Percentiles rank a stretch among this genome's conserved stretches.
phyloP scores from a whole-genome alignment of 2,329 filamentous ascomycete species.

The Colletotrichum echinochloae region DNA sequence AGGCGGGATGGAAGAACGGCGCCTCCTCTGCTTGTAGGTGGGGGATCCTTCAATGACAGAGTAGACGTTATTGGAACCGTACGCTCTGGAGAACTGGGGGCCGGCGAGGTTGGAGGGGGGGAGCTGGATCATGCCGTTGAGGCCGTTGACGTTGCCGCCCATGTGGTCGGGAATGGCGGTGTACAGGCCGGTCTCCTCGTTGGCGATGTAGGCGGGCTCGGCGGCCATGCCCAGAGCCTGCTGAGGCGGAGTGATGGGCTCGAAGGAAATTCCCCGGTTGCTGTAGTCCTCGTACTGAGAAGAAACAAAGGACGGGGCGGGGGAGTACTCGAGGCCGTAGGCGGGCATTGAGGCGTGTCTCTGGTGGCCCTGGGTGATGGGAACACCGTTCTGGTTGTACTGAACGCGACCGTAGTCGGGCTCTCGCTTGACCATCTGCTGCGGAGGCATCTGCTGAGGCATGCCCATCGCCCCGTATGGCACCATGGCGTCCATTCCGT shows the following conservation, averaged over 20 bases:
- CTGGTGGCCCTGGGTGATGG: constrained; percentile 85
- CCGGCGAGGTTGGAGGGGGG: constrained; percentile 87
- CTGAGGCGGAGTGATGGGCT: constrained; percentile 96
- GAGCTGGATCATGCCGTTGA: constrained; percentile 91
- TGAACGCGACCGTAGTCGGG: constrained; percentile 84
- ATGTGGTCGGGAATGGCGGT: constrained; percentile 92
- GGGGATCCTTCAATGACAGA: constrained; percentile 97
- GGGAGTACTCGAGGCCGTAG: constrained; percentile 95
- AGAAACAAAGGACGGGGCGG: constrained; percentile 97
- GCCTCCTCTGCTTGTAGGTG: constrained; percentile 96
- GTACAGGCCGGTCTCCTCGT: constrained; percentile 96
- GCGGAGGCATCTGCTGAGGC: constrained; percentile 40
- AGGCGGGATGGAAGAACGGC: constrained; percentile 91
- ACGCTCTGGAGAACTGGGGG: constrained; percentile 81
- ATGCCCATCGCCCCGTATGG: constrained; percentile 73
- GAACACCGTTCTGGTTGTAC: constrained; percentile 93
- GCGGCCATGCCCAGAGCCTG: constrained; percentile 83
- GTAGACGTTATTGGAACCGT: constrained; percentile 83
- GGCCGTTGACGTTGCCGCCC: constrained; percentile 76
- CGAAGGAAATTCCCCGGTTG: constrained; percentile 94
- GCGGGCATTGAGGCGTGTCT: constrained; percentile 98
- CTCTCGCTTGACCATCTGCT: constrained; percentile 87
- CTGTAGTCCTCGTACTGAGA: constrained; percentile 99
- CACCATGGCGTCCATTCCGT: constrained; percentile 79
- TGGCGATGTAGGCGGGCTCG: constrained; percentile 97